Evolutionary conservation across 2,329 filamentous ascomycete species (phyloP), one percentile per base, ranked within the genome.

Genomic region (Eutypa lata): DNA sequence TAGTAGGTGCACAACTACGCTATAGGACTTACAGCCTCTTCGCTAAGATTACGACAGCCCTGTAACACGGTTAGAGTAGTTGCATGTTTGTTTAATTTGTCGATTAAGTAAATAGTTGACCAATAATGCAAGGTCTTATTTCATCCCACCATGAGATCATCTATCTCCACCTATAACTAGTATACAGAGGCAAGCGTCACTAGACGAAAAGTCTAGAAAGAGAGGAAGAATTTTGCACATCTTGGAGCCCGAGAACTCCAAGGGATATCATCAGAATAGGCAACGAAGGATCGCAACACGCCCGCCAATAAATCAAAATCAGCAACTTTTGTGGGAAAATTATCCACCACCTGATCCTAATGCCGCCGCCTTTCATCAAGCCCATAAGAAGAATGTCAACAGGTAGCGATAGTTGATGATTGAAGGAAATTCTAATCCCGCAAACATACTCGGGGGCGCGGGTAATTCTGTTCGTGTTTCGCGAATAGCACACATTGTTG

Each of bases 101-200:
- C 49, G 22, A 65, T 65, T 65, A 65, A 53, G 45, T 56, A 58
- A 40, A 16, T 38, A 16, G 35, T 16, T 16, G 16, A 31, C 22
- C 21, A 31, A 14, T 46, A 7, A 16, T 31, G 43, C 19, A 24
- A 26, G 43, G 22, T 13, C 3, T 37, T 21, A 26, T 33, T 59
- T 49, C 50, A 56, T 56, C 60, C 55, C 62, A 59, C 61, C 62
- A 64, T 59, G 61, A 58, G 58, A 60, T 58, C 56, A 47, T 64
- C 62, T 66, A 65, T 65, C 62, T 62, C 13, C 35, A 18, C 13
- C 43, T 56, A 56, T 60, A 52, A 45, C 42, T 60, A 64, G 56
- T 64, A 58, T 67, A 65, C 64, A 67, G 42, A 50, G 53, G 57
- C 44, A 42, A 51, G 35, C 28, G 14, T 47, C 48, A 52, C 52